phyloP scores from a whole-genome alignment of 768 basidiomycete species.

The Rhizopogon roseolus region DNA sequence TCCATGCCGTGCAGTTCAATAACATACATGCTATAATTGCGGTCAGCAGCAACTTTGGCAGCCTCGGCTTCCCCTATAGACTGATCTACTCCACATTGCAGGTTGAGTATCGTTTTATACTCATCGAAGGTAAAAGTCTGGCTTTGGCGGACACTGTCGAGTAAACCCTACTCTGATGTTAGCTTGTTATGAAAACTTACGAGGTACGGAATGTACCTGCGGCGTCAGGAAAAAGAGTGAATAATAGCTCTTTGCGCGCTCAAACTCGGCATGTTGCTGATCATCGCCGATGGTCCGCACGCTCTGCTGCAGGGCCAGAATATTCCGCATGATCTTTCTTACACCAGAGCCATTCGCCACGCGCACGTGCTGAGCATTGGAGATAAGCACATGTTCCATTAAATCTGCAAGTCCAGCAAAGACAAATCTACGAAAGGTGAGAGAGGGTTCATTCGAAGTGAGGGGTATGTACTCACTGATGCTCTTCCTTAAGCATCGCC shows the following conservation, averaged over 20 bases:
- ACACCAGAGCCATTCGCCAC: conserved; percentile 72
- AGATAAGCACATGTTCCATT: conserved; percentile 79
- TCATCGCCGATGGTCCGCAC: conserved; percentile 72
- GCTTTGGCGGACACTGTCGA: conserved; percentile 60
- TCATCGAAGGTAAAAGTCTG: conserved; percentile 83
- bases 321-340: conserved; percentile 83
- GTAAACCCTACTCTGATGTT: conserved; percentile 55
- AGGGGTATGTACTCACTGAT: conserved; percentile 46
- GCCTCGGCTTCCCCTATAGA: conserved; percentile 44
- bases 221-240: conserved; percentile 71
- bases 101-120: conserved; percentile 84
- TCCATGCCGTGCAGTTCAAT: conserved; percentile 87
- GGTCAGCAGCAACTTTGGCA: conserved; percentile 48
- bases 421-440: conserved; percentile 57
- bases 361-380: conserved; percentile 65
- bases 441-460: not conserved
- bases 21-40: conserved; percentile 81
- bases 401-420: conserved; percentile 83
- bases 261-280: conserved; percentile 60
- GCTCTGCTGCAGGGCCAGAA: conserved; percentile 88
- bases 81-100: conserved; percentile 83
- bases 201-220: conserved; percentile 39
- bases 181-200: conserved; percentile 1
- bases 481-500: conserved; percentile 59
- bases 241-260: conserved; percentile 77